Evolutionary conservation across 2,329 filamentous ascomycete species (phyloP).

Genomic region (Calonectria pseudoreteaudii): DNA sequence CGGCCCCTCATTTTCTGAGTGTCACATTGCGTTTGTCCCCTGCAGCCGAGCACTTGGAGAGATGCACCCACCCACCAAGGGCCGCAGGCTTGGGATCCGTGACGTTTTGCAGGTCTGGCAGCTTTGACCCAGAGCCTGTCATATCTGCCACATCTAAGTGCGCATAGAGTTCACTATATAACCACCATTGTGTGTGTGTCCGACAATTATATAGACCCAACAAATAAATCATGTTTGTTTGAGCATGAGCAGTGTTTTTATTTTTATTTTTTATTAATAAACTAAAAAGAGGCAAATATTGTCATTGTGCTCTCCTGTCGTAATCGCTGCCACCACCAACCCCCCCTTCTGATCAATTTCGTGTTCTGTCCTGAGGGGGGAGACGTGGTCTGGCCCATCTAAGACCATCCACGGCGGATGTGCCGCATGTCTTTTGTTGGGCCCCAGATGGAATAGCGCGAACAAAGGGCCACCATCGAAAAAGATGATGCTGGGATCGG

Average conservation of each 20-base stretch:
- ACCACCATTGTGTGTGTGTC: not conserved
- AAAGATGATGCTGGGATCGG: slow-evolving; percentile 19
- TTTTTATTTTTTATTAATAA: too few species aligned
- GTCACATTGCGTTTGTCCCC: slow-evolving; percentile 18
- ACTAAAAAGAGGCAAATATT: too few species aligned
- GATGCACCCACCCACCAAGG: slow-evolving; percentile 15
- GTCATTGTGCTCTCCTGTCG: not conserved
- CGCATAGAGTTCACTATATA: not conserved
- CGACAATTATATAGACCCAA: too few species aligned
- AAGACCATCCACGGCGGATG: slow-evolving; percentile 30
- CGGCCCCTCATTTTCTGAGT: slow-evolving; percentile 20
- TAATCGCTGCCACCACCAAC: not conserved
- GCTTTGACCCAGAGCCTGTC: not conserved
- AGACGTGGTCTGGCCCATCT: slow-evolving; percentile 20
- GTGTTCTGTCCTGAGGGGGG: not conserved
- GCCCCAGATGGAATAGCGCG: slow-evolving; percentile 29
- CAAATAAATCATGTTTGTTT: not conserved
- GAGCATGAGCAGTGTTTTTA: too few species aligned
- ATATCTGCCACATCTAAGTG: not conserved
- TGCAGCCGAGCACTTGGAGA: slow-evolving; percentile 26
- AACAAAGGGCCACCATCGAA: slow-evolving; percentile 28
- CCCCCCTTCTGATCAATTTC: not conserved
- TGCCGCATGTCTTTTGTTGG: slow-evolving; percentile 31
- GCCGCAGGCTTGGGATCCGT: slow-evolving; percentile 5
- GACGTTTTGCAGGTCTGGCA: slow-evolving; percentile 15